Evolutionary conservation across 495 filamentous ascomycete genomes (phyloP), one percentile per base, ranked within the genome.

Genomic region (Neurospora sp.): DNA sequence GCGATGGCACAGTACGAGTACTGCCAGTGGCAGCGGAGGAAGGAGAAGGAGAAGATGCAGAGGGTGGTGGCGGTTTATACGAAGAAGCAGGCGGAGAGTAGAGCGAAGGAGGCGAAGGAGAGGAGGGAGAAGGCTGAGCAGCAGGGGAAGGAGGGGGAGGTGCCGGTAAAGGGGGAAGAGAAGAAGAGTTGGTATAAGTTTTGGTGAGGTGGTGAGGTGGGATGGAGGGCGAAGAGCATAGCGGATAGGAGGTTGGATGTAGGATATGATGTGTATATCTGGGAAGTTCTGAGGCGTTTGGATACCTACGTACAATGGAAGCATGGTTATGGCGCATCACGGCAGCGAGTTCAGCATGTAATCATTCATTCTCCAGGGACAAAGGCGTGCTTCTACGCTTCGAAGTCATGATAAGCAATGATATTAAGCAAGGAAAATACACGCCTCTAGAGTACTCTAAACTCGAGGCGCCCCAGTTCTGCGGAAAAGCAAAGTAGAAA

Each of bases 21-120:
- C 75, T 99, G 94, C 82, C 90, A 92, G 77, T 87, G 87, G 72
- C 86, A 85, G 45, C 88, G 95, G 73, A 80, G 86, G 43, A 83
- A 89, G 73, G 95, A 97, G 82, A 86, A 88, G 78, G 88, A 89
- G 71, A 90, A 92, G 69, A 92, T 98, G 88, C 90, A 92, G 76
- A 83, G 92, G 73, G 91, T 90, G 10, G 88, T 94, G 36, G 91
- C 94, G 78, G 85, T 97, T 71, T 91, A 97, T 79, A 90, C 94
- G 75, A 84, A 88, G 72, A 88, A 92, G 79, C 89, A 92, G 79
- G 73, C 72, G 19, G 69, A 83, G 71, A 89, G 87, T 74, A 86
- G 77, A 78, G 83, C 71, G 80, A 83, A 75, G 87, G 86, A 73
- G 79, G 10, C 9, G 9, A 54, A 10, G 45, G 81, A 74, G 84